Percentiles rank a stretch among this genome's conserved stretches.
Evolutionary conservation across 202 grass and related monocot genomes (phyloP).

Genomic region (Schoenoplectus tabernaemontani): DNA sequence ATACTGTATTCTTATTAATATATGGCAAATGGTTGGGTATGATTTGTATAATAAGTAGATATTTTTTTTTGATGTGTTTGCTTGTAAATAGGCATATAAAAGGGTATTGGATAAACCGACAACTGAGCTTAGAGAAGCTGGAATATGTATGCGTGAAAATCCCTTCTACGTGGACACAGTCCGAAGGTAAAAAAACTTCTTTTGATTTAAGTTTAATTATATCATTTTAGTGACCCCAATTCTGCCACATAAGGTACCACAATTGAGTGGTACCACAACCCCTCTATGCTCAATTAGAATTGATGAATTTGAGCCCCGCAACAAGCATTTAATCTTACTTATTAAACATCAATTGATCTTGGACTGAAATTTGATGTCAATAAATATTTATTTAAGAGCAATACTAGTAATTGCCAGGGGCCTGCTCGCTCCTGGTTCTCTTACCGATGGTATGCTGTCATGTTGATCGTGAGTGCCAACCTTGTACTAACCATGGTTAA

Average conservation of each 20-base stretch:
- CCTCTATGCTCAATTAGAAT: not conserved
- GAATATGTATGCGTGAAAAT: conserved; percentile 99
- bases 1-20: not conserved
- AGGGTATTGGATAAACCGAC: conserved; percentile 97
- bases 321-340: not conserved
- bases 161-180: conserved; percentile 98
- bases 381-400: conserved; percentile 1
- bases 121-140: conserved; percentile 92
- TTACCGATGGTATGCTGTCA: not conserved
- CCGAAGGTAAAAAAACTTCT: conserved; percentile 46
- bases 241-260: not conserved
- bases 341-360: not conserved
- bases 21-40: not conserved
- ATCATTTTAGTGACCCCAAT: not conserved
- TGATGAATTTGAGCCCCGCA: not conserved
- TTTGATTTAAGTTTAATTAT: conserved; percentile 24
- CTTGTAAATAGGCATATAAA: conserved; percentile 64
- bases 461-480: not conserved
- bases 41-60: not conserved
- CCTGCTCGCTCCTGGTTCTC: not conserved
- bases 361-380: not conserved
- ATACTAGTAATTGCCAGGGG: not conserved
- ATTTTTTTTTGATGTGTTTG: not conserved
- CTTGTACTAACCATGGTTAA: not conserved
- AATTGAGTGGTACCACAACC: not conserved